These are phyloP conservation scores for Fusarium secorum DNA, from an alignment of 2,329 filamentous ascomycete genomes.

Conservation along the genomic window DNA sequence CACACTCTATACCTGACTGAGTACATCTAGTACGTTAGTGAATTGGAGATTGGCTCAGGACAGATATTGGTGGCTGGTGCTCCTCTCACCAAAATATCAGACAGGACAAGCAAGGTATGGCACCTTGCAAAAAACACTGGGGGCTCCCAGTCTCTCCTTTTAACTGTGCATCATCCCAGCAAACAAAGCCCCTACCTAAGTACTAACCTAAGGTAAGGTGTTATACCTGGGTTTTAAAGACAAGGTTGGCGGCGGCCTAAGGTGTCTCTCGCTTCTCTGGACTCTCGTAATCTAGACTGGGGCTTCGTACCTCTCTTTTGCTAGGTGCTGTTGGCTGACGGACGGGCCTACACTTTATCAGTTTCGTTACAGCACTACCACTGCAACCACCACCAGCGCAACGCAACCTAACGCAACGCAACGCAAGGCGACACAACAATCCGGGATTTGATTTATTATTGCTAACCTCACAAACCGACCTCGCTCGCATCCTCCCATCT, in stretches of 20 bases:
- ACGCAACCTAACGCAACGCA: neutral
- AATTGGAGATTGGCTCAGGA: neutral
- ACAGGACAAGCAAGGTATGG: constrained; percentile 2
- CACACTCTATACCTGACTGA: neutral
- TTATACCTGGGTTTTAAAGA: constrained; percentile 21
- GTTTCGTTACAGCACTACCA: constrained; percentile 12
- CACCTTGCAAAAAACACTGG: constrained; percentile 13
- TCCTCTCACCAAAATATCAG: constrained; percentile 15
- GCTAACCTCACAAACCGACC: constrained; percentile 24
- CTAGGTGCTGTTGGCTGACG: constrained; percentile 4
- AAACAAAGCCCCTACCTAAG: neutral
- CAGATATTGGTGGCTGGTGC: constrained; percentile 10
- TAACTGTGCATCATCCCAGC: constrained; percentile 27
- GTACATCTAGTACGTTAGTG: neutral
- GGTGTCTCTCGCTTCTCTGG: constrained; percentile 24
- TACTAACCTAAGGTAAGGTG: neutral
- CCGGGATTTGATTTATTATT: constrained; percentile 26
- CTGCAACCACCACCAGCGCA: neutral
- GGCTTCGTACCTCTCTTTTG: constrained; percentile 22
- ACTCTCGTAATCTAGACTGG: constrained; percentile 30
- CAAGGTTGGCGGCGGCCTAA: constrained; percentile 34
- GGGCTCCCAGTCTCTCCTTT: constrained; percentile 23
- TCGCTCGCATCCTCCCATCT: neutral
- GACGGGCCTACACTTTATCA: constrained; percentile 1
- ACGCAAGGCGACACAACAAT: constrained; percentile 7